Evolutionary conservation across 2,329 filamentous ascomycete species (phyloP).

Genomic region (Diaporthe velutina): DNA sequence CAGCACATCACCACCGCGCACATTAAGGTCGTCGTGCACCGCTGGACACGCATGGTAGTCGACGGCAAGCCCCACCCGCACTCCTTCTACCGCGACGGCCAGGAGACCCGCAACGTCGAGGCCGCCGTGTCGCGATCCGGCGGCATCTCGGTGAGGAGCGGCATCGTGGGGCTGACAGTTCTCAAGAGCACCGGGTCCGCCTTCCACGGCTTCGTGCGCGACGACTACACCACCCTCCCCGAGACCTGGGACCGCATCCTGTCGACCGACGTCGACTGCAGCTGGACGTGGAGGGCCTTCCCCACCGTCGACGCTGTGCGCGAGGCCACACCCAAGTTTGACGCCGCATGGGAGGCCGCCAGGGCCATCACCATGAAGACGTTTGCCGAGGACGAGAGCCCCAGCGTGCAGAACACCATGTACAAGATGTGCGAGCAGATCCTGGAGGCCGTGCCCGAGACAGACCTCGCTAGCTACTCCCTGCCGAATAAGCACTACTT

Average conservation of each 20-base stretch:
- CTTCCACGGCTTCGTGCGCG: slow-evolving; percentile 93
- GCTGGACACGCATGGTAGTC: slow-evolving; percentile 90
- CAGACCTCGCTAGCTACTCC: slow-evolving; percentile 82
- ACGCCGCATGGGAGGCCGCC: slow-evolving; percentile 83
- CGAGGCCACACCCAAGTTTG: slow-evolving; percentile 75
- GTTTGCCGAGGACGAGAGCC: slow-evolving; percentile 90
- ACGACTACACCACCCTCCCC: slow-evolving; percentile 91
- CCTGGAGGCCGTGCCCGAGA: slow-evolving; percentile 78
- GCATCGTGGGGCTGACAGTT: slow-evolving; percentile 85
- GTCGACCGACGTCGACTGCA: slow-evolving; percentile 89
- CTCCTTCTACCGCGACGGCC: slow-evolving; percentile 91
- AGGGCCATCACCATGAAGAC: slow-evolving; percentile 88
- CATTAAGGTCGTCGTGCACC: slow-evolving; percentile 84
- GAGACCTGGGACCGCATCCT: slow-evolving; percentile 97
- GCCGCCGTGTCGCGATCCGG: slow-evolving; percentile 75
- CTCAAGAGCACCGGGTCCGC: slow-evolving; percentile 97
- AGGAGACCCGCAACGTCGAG: slow-evolving; percentile 88
- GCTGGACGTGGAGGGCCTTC: slow-evolving; percentile 88
- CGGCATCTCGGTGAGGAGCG: slow-evolving; percentile 82
- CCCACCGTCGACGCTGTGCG: slow-evolving; percentile 75
- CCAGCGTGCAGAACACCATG: slow-evolving; percentile 97
- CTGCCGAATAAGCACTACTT: slow-evolving; percentile 99
- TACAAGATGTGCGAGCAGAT: slow-evolving; percentile 98
- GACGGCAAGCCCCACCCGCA: slow-evolving; percentile 94
- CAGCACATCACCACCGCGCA: slow-evolving; percentile 88